A percentile compares a stretch with the other conserved stretches of the same genome.
These are phyloP conservation scores for Rhizopus arrhizus DNA, from an alignment of 371 early-diverging fungal genomes.

Conservation along the genomic window DNA sequence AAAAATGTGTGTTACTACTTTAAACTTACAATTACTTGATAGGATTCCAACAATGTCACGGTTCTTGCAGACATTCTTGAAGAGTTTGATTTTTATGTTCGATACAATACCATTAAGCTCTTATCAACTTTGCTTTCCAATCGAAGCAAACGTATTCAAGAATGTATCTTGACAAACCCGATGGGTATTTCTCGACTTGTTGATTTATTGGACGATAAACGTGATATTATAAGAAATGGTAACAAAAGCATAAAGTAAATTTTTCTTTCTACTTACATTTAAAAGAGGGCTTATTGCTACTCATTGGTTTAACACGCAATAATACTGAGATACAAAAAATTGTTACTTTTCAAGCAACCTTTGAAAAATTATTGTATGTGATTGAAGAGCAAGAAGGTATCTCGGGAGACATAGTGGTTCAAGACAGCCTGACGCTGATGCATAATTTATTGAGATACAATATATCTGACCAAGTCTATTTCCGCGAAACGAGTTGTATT, in stretches of 20 bases:
- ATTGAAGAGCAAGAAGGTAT: slow-evolving; percentile 92
- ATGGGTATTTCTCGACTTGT: slow-evolving; percentile 90
- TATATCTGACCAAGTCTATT: slow-evolving; percentile 94
- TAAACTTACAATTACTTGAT: not conserved
- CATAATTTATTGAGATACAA: slow-evolving; percentile 91
- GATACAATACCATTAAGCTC: slow-evolving; percentile 86
- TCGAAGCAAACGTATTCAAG: slow-evolving; percentile 73
- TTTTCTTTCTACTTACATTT: not conserved
- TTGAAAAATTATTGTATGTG: slow-evolving; percentile 85
- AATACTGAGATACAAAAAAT: slow-evolving; percentile 97
- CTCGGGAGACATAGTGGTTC: slow-evolving; percentile 93
- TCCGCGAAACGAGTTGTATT: slow-evolving; percentile 93
- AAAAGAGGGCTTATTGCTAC: slow-evolving; percentile 85
- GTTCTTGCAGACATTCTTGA: slow-evolving; percentile 83
- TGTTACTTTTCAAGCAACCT: slow-evolving; percentile 95
- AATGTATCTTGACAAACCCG: slow-evolving; percentile 84
- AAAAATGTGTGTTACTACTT: not conserved
- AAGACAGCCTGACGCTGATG: slow-evolving; percentile 92
- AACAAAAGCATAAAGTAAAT: slow-evolving; percentile 7
- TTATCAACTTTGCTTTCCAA: slow-evolving; percentile 74
- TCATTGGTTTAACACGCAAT: slow-evolving; percentile 84
- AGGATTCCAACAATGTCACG: slow-evolving; percentile 79
- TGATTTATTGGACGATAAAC: slow-evolving; percentile 87
- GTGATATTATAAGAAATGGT: slow-evolving; percentile 96
- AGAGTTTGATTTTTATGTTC: slow-evolving; percentile 91